Conservation (phyloP, 2,329 filamentous ascomycete species). For the Penicillium psychrosexuale region DNA sequence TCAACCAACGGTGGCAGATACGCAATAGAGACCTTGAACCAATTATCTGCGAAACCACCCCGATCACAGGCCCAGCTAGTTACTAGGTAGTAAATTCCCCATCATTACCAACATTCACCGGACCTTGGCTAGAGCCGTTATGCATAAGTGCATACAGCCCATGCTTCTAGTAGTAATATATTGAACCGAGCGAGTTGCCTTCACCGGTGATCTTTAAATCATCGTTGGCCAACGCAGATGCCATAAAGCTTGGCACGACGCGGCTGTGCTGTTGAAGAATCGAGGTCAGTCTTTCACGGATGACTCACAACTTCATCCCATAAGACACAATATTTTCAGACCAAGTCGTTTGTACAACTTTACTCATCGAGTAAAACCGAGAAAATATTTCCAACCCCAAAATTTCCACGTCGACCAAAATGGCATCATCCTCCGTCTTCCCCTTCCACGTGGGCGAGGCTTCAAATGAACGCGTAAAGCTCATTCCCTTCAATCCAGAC, state of each 20-base stretch:
- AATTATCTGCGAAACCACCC: conserved; percentile 16
- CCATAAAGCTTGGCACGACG: conserved; percentile 35
- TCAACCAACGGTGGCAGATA: conserved; percentile 4
- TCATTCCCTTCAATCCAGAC: conserved; percentile 19
- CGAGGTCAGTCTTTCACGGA: too few relatives aligned
- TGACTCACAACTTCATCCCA: background rate
- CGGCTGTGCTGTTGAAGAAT: conserved; percentile 19
- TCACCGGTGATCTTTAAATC: conserved; percentile 31
- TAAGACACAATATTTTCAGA: background rate
- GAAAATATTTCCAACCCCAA: background rate
- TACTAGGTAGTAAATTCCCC: conserved; percentile 28
- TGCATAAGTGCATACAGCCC: conserved; percentile 31
- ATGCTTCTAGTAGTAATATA: conserved; percentile 30
- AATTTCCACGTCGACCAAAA: background rate
- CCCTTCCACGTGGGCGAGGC: conserved; percentile 3
- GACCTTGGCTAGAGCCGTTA: conserved; percentile 21
- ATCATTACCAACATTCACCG: conserved; percentile 34
- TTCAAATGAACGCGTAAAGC: conserved; percentile 21
- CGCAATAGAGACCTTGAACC: conserved; percentile 1
- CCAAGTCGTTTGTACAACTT: background rate
- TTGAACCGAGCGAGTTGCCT: conserved; percentile 33
- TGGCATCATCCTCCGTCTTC: conserved; percentile 7
- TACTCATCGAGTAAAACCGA: background rate
- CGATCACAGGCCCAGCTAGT: conserved; percentile 26
- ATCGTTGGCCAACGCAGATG: conserved; percentile 26